Percentiles rank a stretch among this genome's conserved stretches.
These are phyloP conservation scores for Ogataea saltuana DNA, from an alignment of 805 yeast species.

Conservation along the genomic window DNA sequence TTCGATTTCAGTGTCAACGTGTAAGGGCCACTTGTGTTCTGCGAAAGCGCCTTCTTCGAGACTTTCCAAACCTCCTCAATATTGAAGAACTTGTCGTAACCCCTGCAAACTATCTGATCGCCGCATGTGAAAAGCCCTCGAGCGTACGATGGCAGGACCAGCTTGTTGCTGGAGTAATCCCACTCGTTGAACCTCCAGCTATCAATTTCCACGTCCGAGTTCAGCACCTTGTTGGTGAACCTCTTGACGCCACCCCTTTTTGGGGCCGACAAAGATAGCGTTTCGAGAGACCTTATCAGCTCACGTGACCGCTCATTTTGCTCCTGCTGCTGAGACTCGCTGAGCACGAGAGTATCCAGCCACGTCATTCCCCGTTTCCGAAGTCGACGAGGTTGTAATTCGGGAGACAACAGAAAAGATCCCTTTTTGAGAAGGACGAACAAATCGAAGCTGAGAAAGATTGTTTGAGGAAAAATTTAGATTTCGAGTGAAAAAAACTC, in stretches of 20 bases:
- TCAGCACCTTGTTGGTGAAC: constrained; percentile 23
- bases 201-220: constrained; percentile 23
- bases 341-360: constrained; percentile 1
- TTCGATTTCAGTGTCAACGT: constrained; percentile 82
- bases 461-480: too few relatives aligned
- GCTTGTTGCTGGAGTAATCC: constrained; percentile 67
- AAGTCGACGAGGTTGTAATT: too few relatives aligned
- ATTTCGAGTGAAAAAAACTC: constrained; percentile 7
- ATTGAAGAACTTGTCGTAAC: constrained; percentile 94
- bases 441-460: too few relatives aligned
- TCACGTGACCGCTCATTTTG: constrained; percentile 10
- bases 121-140: constrained; percentile 73
- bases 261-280: constrained; percentile 8
- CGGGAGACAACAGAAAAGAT: background rate
- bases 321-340: background rate
- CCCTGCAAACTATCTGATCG: constrained; percentile 66
- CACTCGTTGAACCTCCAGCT: constrained; percentile 90
- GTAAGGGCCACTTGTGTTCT: constrained; percentile 71
- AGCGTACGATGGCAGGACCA: constrained; percentile 68
- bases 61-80: constrained; percentile 63
- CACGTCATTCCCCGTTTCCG: too few relatives aligned
- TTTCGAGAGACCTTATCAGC: constrained; percentile 19
- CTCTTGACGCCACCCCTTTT: constrained; percentile 32
- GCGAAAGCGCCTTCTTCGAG: constrained; percentile 45
- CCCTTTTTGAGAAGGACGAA: too few relatives aligned